Percentiles rank a stretch among this genome's conserved stretches.
These are phyloP conservation scores for Microsporum canis DNA, from an alignment of 2,329 filamentous ascomycete genomes.

Conservation along the genomic window DNA sequence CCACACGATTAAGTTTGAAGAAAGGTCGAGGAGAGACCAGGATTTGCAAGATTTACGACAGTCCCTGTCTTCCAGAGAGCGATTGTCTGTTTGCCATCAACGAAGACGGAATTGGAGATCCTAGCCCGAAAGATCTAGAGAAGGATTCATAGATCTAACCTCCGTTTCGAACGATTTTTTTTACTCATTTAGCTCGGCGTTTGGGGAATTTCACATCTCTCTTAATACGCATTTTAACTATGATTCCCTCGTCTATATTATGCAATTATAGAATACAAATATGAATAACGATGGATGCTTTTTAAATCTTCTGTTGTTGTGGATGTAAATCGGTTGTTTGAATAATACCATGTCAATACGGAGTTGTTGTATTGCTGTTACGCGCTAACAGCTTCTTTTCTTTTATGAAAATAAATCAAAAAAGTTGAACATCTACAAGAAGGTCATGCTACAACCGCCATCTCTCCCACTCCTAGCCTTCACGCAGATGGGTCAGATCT, in stretches of 20 bases:
- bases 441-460: background rate
- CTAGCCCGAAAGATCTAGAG: conserved; percentile 87
- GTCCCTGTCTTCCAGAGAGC: conserved; percentile 88
- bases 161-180: background rate
- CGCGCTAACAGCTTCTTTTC: background rate
- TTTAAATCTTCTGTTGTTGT: background rate
- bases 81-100: conserved; percentile 95
- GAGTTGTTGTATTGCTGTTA: background rate
- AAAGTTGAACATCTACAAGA: background rate
- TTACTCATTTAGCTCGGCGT: conserved; percentile 6
- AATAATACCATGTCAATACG: background rate
- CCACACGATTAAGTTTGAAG: conserved; percentile 85
- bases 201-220: background rate
- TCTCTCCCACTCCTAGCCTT: background rate
- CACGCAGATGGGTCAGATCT: background rate
- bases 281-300: background rate
- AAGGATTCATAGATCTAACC: conserved; percentile 45
- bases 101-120: conserved; percentile 93
- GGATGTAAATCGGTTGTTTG: background rate
- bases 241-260: background rate
- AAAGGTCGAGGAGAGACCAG: conserved; percentile 91
- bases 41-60: conserved; percentile 99
- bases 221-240: background rate
- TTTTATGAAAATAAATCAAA: background rate
- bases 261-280: background rate